These are phyloP conservation scores for Trametes polyzona DNA, from an alignment of 1,284 basidiomycete genomes.

Conservation along the genomic window DNA sequence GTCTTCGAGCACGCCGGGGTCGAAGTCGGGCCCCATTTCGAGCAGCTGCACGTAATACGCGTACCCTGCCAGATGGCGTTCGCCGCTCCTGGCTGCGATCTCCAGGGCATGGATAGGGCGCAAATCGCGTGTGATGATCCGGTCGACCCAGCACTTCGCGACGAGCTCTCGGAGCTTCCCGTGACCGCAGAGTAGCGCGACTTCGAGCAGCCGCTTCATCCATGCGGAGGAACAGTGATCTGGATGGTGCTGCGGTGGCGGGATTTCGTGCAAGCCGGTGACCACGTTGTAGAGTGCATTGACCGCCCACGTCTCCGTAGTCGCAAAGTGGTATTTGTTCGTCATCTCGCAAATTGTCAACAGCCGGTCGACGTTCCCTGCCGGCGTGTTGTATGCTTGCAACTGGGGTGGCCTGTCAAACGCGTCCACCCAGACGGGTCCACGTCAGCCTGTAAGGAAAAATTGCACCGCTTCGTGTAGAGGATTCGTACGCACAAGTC, in stretches of 20 bases:
- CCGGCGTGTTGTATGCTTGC: constrained; percentile 26
- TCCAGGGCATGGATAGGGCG: constrained; percentile 31
- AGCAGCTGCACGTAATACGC: constrained; percentile 38
- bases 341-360: constrained; percentile 35
- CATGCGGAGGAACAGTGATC: constrained; percentile 23
- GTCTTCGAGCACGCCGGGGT: constrained; percentile 21
- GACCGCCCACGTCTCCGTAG: constrained; percentile 37
- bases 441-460: constrained; percentile 9
- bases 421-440: not conserved
- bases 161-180: constrained; percentile 28
- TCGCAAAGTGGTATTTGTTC: constrained; percentile 40
- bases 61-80: constrained; percentile 29
- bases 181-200: constrained; percentile 36
- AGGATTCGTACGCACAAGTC: constrained; percentile 45
- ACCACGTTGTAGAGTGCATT: constrained; percentile 32
- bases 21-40: constrained; percentile 29
- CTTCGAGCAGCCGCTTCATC: constrained; percentile 35
- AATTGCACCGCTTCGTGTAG: not conserved
- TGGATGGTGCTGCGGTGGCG: constrained; percentile 17
- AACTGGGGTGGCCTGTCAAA: constrained; percentile 34
- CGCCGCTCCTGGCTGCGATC: constrained; percentile 31
- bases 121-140: constrained; percentile 28
- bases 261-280: constrained; percentile 24
- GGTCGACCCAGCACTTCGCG: constrained; percentile 32
- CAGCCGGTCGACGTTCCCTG: constrained; percentile 28